Conservation (phyloP, 75 land plant species). For the Pseudotsuga menziesii region DNA sequence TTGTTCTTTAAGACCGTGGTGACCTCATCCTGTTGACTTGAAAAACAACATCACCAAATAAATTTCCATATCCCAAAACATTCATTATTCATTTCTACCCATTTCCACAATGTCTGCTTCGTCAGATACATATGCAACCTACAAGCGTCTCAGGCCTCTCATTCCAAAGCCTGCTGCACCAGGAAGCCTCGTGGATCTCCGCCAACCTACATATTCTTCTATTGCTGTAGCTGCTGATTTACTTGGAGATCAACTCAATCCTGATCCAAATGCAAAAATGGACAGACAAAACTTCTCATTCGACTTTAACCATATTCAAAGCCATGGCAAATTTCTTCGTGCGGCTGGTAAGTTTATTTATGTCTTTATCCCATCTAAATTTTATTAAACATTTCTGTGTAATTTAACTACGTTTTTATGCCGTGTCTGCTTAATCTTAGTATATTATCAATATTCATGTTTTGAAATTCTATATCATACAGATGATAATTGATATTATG, state of each 20-base stretch:
- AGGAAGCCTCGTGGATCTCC: constrained; percentile 1
- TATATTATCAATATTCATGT: no score
- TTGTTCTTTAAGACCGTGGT: background rate
- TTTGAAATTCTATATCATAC: no score
- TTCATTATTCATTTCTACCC: constrained; percentile 8
- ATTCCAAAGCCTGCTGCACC: constrained; percentile 19
- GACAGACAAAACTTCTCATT: background rate
- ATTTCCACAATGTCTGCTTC: constrained; percentile 9
- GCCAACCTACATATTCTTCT: constrained; percentile 7
- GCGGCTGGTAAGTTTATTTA: background rate
- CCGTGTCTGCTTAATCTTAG: no score
- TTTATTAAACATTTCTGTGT: background rate
- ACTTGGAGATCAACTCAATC: background rate
- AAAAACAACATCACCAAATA: background rate
- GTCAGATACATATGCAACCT: background rate
- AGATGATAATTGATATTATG: no score
- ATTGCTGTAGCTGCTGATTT: constrained; percentile 3
- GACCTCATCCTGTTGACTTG: background rate
- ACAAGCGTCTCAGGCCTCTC: constrained; percentile 28
- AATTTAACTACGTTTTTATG: background rate
- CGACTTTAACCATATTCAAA: background rate
- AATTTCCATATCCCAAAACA: constrained; percentile 27
- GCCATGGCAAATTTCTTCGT: background rate
- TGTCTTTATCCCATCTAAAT: background rate
- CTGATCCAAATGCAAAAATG: background rate